These are phyloP conservation scores for Lachancea mirantina DNA, from an alignment of 805 yeast genomes.

Conservation along the genomic window DNA sequence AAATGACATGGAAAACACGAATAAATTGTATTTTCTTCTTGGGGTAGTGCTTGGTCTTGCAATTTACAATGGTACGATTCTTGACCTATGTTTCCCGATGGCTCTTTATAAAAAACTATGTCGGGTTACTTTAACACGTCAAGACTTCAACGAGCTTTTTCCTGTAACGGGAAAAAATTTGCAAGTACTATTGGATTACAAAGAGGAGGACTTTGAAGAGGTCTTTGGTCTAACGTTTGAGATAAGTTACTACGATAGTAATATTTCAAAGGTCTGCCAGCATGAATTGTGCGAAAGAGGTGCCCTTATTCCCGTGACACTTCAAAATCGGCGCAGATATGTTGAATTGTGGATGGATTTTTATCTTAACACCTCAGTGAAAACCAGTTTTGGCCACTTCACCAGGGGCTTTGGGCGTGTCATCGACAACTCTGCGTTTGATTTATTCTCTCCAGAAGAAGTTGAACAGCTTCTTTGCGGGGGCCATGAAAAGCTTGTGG, in stretches of 20 bases:
- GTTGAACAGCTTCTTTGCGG: constrained; percentile 76
- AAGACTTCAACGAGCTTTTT: constrained; percentile 60
- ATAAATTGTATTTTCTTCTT: constrained; percentile 61
- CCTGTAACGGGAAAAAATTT: constrained; percentile 60
- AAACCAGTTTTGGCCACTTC: constrained; percentile 50
- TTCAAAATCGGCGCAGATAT: constrained; percentile 51
- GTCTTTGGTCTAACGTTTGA: constrained; percentile 57
- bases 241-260: constrained; percentile 45
- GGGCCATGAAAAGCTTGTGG: constrained; percentile 50
- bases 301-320: constrained; percentile 43
- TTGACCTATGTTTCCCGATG: constrained; percentile 71
- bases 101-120: constrained; percentile 71
- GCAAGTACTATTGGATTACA: constrained; percentile 38
- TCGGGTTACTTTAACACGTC: constrained; percentile 44
- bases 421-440: constrained; percentile 65
- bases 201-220: constrained; percentile 39
- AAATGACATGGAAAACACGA: constrained; percentile 18
- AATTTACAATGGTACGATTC: constrained; percentile 78
- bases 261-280: constrained; percentile 17
- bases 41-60: constrained; percentile 90
- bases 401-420: constrained; percentile 66
- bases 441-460: constrained; percentile 75
- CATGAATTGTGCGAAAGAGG: constrained; percentile 53
- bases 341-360: constrained; percentile 57
- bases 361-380: constrained; percentile 49